phyloP scores from a whole-genome alignment of 2,329 filamentous ascomycete genomes.

The Fusarium multiceps region DNA sequence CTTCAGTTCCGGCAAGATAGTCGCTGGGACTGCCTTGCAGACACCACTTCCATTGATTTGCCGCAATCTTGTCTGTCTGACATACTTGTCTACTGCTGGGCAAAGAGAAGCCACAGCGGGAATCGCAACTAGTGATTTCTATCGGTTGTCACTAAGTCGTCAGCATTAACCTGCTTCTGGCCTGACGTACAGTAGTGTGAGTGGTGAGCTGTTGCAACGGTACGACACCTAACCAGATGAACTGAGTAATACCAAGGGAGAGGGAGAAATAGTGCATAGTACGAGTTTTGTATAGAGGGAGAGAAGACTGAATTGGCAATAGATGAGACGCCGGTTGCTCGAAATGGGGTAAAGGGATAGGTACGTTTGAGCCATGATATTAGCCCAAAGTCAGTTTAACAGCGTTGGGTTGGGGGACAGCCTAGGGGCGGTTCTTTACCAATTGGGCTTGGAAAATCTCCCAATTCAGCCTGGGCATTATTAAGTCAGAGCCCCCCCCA shows the following conservation, averaged over 20 bases:
- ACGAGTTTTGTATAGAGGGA: conserved; percentile 20
- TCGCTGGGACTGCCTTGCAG: conserved; percentile 15
- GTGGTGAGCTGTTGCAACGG: conserved; percentile 6
- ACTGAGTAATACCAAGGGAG: conserved; percentile 6
- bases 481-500: too few species aligned
- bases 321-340: background rate
- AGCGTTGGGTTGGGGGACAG: conserved; percentile 6
- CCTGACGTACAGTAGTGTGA: conserved; percentile 33
- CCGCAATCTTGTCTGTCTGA: conserved; percentile 9
- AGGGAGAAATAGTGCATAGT: background rate
- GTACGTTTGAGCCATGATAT: background rate
- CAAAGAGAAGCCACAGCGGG: conserved; percentile 8
- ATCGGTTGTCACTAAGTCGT: background rate
- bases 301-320: conserved; percentile 18
- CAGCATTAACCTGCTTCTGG: conserved; percentile 22
- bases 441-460: background rate
- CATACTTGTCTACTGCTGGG: background rate
- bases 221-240: background rate
- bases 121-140: conserved; percentile 1
- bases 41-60: conserved; percentile 6
- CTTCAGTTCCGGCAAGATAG: conserved; percentile 23
- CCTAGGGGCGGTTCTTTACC: background rate
- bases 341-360: conserved; percentile 15
- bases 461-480: conserved; percentile 5
- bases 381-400: background rate